These are phyloP conservation scores for Symbiotaphrina buchneri DNA, from an alignment of 495 filamentous ascomycete genomes.

Conservation along the genomic window DNA sequence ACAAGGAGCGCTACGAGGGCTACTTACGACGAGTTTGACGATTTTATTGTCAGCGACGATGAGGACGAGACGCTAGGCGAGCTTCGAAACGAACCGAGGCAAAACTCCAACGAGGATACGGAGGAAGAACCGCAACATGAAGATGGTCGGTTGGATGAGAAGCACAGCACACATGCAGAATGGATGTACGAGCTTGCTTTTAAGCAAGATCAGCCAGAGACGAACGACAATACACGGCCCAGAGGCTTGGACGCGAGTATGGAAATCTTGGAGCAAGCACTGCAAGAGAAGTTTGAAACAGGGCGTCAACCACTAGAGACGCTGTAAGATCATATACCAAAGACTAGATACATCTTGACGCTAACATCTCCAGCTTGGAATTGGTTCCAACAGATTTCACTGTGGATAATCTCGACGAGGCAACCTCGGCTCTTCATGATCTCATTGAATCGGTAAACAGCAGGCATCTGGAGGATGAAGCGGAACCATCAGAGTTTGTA, in stretches of 20 bases:
- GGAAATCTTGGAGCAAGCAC: background rate
- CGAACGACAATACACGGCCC: background rate
- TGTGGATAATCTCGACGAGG: constrained; percentile 1
- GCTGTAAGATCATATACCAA: constrained; percentile 3
- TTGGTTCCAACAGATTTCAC: background rate
- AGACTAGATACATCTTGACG: background rate
- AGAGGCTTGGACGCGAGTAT: background rate
- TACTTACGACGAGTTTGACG: background rate
- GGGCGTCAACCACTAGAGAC: constrained; percentile 4
- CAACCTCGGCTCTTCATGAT: constrained; percentile 1
- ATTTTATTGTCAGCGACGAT: constrained; percentile 5
- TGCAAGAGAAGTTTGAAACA: constrained; percentile 1
- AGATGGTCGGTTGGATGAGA: no score
- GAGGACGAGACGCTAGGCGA: constrained; percentile 3
- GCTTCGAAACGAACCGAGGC: no score
- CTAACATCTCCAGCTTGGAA: background rate
- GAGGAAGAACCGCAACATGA: no score
- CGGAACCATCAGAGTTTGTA: background rate
- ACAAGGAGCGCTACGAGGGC: background rate
- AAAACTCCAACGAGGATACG: no score
- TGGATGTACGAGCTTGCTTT: constrained; percentile 3
- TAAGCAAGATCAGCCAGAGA: background rate
- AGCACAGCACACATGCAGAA: no score
- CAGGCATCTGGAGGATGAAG: background rate
- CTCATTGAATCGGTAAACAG: background rate